Percentiles rank a stretch among this genome's conserved stretches.
Conservation (phyloP, 1,284 basidiomycete species). For the Chiua sp. region DNA sequence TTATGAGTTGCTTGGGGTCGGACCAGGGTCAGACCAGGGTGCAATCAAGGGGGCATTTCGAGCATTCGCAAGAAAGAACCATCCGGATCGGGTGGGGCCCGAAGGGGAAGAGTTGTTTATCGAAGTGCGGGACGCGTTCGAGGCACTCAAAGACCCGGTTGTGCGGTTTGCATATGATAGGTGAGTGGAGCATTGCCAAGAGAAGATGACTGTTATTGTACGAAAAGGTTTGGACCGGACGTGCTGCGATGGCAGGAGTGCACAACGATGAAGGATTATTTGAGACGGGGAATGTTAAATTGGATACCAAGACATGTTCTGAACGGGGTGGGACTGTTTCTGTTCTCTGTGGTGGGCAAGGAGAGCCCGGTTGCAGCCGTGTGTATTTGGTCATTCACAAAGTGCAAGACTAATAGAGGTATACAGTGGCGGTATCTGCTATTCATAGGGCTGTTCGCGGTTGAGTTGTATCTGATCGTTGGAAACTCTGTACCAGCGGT, state of each 20-base stretch:
- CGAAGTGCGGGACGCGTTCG: slow-evolving; percentile 75
- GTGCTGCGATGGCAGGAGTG: slow-evolving; percentile 72
- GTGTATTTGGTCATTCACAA: slow-evolving; percentile 39
- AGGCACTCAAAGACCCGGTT: slow-evolving; percentile 79
- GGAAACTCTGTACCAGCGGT: slow-evolving; percentile 44
- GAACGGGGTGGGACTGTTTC: slow-evolving; percentile 61
- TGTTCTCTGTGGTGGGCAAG: slow-evolving; percentile 67
- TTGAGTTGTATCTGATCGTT: slow-evolving; percentile 69
- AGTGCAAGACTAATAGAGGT: slow-evolving; percentile 46
- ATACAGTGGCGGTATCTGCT: slow-evolving; percentile 86
- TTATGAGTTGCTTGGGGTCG: slow-evolving; percentile 76
- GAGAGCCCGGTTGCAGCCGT: slow-evolving; percentile 70
- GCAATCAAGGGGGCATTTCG: slow-evolving; percentile 77
- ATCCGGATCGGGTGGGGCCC: slow-evolving; percentile 80
- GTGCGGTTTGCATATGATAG: slow-evolving; percentile 88
- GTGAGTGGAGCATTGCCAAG: slow-evolving; percentile 41
- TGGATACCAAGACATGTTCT: slow-evolving; percentile 78
- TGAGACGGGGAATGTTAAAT: slow-evolving; percentile 69
- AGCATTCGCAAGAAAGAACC: slow-evolving; percentile 72
- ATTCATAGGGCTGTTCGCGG: slow-evolving; percentile 59
- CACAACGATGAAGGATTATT: slow-evolving; percentile 70
- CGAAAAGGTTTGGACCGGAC: slow-evolving; percentile 73
- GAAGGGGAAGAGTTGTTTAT: slow-evolving; percentile 76
- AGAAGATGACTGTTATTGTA: slow-evolving; percentile 2
- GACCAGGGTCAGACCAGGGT: slow-evolving; percentile 63